Evolutionary conservation across 108 stramenopile species (phyloP), one percentile per base, ranked within the genome.

Genomic region (Cyclotella baltica): DNA sequence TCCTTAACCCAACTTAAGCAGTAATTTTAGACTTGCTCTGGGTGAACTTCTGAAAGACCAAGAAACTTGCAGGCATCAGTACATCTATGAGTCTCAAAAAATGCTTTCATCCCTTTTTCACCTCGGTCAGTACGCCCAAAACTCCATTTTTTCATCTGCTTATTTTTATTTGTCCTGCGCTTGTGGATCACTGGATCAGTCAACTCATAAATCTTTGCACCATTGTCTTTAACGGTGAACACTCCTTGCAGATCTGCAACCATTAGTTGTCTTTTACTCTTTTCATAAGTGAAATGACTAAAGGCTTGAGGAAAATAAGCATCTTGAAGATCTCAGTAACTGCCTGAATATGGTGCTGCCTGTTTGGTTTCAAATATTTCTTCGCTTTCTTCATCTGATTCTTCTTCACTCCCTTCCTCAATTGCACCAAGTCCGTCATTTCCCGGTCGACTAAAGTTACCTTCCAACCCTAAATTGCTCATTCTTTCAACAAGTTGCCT

Each of bases 231-330:
- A 29, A 36, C 29, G 8, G 67, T 34, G n/a, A 86, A 59, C 4
- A 80, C 77, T 28, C 85, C 85, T 66, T 86, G 85, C 6, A 86
- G 67, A 52, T 86, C 85, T 15, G 83, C 85, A 13, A 86, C 85
- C 73, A 86, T 86, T 43, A 75, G 72, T 2, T 65, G 22, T 35
- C 40, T 31, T 22, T 71, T 83, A 37, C 78, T 80, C 27, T 80
- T 80, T 34, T 70, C 78, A 63, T 82, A 86, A 3, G 85, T 48
- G 31, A 73, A 86, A 53, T 86, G 85, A 68, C 76, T 78, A 36
- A 86, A 86, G 3, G 85, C 82, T 52, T 79, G 82, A 3, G 78
- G 74, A 36, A 83, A 80, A 23, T 81, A 37, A 18, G 48, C 67
- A 28, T 72, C 65, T 15, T 66, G 6, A 3, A 85, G 58, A n/a